Evolutionary conservation across 768 basidiomycete species (phyloP).

Genomic region (Serendipita indica): DNA sequence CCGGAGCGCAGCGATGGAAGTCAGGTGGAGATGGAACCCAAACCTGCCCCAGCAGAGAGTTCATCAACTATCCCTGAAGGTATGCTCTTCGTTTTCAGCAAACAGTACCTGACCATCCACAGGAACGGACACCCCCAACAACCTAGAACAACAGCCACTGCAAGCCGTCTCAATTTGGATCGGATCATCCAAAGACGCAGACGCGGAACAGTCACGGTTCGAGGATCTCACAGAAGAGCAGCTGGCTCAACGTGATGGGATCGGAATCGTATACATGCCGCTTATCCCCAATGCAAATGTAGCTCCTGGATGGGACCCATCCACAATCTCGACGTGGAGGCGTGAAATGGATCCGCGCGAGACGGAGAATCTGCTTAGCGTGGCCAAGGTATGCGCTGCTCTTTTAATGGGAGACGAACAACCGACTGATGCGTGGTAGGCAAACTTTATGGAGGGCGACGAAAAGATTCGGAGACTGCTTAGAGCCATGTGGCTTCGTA

Average conservation of each 20-base stretch:
- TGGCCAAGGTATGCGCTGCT: constrained; percentile 15
- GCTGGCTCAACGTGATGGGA: constrained; percentile 16
- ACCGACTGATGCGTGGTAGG: constrained; percentile 5
- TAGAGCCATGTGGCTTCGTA: constrained; percentile 18
- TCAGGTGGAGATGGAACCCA: neutral
- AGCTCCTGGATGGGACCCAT: constrained; percentile 17
- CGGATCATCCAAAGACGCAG: constrained; percentile 15
- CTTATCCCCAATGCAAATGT: constrained; percentile 15
- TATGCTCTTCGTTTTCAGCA: no score
- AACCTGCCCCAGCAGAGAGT: neutral
- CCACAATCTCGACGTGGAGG: constrained; percentile 17
- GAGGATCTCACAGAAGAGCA: constrained; percentile 17
- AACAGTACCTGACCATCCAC: no score
- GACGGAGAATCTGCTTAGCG: constrained; percentile 16
- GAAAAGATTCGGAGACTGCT: constrained; percentile 16
- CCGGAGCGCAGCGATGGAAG: constrained; percentile 7
- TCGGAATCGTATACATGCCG: constrained; percentile 20
- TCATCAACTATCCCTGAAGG: no score
- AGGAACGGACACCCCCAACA: no score
- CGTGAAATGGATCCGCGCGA: constrained; percentile 15
- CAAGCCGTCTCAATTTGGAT: constrained; percentile 18
- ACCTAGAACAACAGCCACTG: neutral
- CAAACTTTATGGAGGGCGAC: constrained; percentile 16
- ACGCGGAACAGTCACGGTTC: constrained; percentile 12
- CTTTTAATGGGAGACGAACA: neutral